Evolutionary conservation across 1,284 basidiomycete species (phyloP).

Genomic region (Athelia sp.): DNA sequence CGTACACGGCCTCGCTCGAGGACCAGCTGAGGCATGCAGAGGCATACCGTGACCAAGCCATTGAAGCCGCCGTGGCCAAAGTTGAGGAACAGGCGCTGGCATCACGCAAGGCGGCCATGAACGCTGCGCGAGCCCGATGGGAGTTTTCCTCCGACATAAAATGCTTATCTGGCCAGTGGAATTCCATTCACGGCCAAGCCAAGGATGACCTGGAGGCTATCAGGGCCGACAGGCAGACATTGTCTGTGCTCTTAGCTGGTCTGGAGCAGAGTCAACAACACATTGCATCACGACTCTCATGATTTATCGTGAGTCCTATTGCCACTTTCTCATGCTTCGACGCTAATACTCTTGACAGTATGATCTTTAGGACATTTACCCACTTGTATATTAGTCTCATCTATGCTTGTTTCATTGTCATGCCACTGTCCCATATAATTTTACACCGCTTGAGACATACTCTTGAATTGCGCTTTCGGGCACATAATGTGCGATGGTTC

Average conservation of each 20-base stretch:
- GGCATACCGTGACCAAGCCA: constrained; percentile 35
- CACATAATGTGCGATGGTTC: too few species aligned
- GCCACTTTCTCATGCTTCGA: too few species aligned
- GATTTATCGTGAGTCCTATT: too few species aligned
- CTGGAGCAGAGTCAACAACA: constrained; percentile 40
- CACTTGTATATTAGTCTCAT: too few species aligned
- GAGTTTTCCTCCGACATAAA: constrained; percentile 35
- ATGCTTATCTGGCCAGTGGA: constrained; percentile 50
- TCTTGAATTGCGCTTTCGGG: too few species aligned
- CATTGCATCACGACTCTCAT: constrained; percentile 12
- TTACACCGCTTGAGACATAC: too few species aligned
- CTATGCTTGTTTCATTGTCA: too few species aligned
- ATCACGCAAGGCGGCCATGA: constrained; percentile 31
- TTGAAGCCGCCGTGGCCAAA: constrained; percentile 40
- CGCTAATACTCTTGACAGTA: too few species aligned
- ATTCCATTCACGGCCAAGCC: constrained; percentile 44
- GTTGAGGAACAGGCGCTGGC: constrained; percentile 35
- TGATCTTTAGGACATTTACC: not conserved
- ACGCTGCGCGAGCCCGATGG: constrained; percentile 33
- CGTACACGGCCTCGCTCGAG: constrained; percentile 48
- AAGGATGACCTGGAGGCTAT: constrained; percentile 54
- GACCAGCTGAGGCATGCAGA: constrained; percentile 45
- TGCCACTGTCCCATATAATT: too few species aligned
- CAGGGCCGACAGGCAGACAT: constrained; percentile 44
- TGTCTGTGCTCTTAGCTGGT: constrained; percentile 52